phyloP scores from a whole-genome alignment of 768 basidiomycete genomes.

The Suillus tomentosus region DNA sequence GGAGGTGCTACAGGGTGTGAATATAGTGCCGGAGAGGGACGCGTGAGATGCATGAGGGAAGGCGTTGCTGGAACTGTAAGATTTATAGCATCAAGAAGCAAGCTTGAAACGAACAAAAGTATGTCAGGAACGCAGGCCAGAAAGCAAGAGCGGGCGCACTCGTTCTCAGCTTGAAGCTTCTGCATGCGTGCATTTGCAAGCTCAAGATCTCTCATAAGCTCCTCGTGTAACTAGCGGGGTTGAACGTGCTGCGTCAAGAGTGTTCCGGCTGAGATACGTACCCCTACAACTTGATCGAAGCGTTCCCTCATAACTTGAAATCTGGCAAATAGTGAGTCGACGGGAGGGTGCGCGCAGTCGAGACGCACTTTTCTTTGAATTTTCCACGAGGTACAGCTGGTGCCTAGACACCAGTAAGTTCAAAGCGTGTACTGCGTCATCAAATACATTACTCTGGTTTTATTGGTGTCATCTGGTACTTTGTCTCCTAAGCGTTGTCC shows the following conservation, averaged over 20 bases:
- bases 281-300: constrained; percentile 34
- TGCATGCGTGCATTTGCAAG: constrained; percentile 30
- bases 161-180: constrained; percentile 35
- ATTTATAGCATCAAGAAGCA: constrained; percentile 36
- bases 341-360: no score
- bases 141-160: constrained; percentile 21
- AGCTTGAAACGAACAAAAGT: constrained; percentile 15
- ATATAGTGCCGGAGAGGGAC: constrained; percentile 28
- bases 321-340: constrained; percentile 12
- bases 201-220: constrained; percentile 29
- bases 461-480: constrained; percentile 24
- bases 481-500: constrained; percentile 11
- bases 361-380: constrained; percentile 36
- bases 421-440: not conserved
- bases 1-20: constrained; percentile 10
- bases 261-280: constrained; percentile 16
- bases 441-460: constrained; percentile 25
- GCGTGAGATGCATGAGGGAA: constrained; percentile 33
- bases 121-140: not conserved
- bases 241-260: not conserved
- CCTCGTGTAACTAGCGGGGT: constrained; percentile 22
- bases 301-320: constrained; percentile 35
- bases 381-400: constrained; percentile 19
- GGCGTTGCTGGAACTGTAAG: constrained; percentile 34
- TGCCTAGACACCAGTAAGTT: constrained; percentile 15